Evolutionary conservation across 1,139 yeast genomes (phyloP).

Genomic region (Nakaseomyces delphensis): DNA sequence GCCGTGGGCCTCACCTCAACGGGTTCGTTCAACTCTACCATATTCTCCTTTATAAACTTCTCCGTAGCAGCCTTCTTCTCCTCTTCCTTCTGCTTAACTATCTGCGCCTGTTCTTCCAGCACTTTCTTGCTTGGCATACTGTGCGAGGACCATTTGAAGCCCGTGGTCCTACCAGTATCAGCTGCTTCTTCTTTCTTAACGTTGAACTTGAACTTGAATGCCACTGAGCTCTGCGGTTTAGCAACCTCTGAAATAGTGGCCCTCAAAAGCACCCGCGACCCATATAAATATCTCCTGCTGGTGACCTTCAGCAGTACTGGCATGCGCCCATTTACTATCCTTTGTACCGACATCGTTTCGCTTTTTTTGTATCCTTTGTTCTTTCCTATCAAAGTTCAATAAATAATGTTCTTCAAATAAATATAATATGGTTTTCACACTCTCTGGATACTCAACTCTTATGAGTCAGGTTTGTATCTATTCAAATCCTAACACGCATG

Average conservation of each 20-base stretch:
- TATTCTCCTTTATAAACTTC: slow-evolving; percentile 3
- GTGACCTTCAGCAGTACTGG: slow-evolving; percentile 5
- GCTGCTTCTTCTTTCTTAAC: neutral
- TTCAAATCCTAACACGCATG: neutral
- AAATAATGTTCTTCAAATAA: neutral
- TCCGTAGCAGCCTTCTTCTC: slow-evolving; percentile 2
- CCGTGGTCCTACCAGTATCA: neutral
- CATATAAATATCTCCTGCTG: slow-evolving; percentile 3
- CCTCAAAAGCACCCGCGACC: neutral
- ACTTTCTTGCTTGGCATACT: slow-evolving; percentile 5
- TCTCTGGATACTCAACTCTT: too few relatives aligned
- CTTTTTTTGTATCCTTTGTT: neutral
- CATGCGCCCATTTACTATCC: neutral
- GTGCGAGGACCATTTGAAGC: slow-evolving; percentile 3
- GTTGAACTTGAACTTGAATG: slow-evolving; percentile 6
- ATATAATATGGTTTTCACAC: too few relatives aligned
- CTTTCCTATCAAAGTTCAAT: neutral
- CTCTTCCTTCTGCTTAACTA: slow-evolving; percentile 1
- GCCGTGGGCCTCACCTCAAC: neutral
- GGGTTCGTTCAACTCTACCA: slow-evolving; percentile 4
- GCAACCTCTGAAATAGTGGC: neutral
- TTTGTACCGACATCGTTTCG: neutral
- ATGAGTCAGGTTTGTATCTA: too few relatives aligned
- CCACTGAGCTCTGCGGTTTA: neutral
- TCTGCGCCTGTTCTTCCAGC: slow-evolving; percentile 1